phyloP scores from a whole-genome alignment of 1,284 basidiomycete species.

The Trichosporon ovoides region DNA sequence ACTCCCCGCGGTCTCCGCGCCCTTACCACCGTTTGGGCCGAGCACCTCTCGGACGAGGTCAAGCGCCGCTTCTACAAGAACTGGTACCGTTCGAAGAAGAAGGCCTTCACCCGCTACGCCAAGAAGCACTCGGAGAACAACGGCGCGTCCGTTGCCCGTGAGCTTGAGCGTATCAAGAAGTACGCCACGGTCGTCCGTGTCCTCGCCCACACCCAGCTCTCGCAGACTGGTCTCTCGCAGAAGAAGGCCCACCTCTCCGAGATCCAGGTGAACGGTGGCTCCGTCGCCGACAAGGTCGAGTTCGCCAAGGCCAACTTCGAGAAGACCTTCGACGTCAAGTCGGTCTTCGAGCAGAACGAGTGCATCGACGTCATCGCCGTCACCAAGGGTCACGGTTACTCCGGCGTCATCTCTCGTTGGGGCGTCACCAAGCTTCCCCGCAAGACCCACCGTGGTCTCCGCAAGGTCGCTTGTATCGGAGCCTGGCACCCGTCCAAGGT shows the following conservation, averaged over 20 bases:
- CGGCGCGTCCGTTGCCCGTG: conserved; percentile 86
- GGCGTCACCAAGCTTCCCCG: conserved; percentile 95
- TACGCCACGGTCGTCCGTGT: conserved; percentile 99
- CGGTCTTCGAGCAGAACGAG: conserved; percentile 95
- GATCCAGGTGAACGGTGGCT: conserved; percentile 99
- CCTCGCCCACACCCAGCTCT: conserved; percentile 96
- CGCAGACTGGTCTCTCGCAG: conserved; percentile 95
- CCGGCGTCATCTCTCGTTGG: conserved; percentile 99
- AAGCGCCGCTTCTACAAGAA: conserved; percentile 99
- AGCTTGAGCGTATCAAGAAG: conserved; percentile 99
- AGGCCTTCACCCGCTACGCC: conserved; percentile 95
- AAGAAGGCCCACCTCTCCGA: conserved; percentile 99
- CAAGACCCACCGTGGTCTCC: conserved; percentile 99
- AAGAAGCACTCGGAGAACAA: conserved; percentile 98
- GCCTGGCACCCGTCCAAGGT: conserved; percentile 98
- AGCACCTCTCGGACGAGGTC: conserved; percentile 70
- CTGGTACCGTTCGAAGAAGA: conserved; percentile 99
- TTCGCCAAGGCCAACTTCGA: conserved; percentile 94
- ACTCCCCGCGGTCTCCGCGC: conserved; percentile 97
- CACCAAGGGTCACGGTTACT: conserved; percentile 97
- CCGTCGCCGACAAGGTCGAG: conserved; percentile 94
- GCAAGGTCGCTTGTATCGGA: conserved; percentile 99
- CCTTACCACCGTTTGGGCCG: conserved; percentile 63
- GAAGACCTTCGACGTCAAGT: conserved; percentile 83
- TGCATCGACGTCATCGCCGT: conserved; percentile 96